Percentiles rank a stretch among this genome's conserved stretches.
Evolutionary conservation across 495 filamentous ascomycete genomes (phyloP).

Genomic region (Penicillium taxi): DNA sequence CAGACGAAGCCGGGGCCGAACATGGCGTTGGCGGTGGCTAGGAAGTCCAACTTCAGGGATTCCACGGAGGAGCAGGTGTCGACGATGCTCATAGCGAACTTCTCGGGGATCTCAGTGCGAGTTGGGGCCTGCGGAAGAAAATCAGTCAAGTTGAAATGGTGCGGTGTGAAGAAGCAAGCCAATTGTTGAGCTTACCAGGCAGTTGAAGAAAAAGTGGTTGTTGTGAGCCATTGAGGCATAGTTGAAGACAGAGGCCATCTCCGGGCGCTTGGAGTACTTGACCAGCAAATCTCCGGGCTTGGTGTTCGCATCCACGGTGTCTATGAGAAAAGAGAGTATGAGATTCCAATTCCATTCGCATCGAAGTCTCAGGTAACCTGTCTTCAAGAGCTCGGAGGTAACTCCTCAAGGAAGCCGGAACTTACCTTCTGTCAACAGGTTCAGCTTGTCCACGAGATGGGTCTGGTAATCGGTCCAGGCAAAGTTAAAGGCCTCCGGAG

Average conservation of each 20-base stretch:
- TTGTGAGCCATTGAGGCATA: conserved; percentile 92
- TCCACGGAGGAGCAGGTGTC: conserved; percentile 70
- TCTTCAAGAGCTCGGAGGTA: background rate
- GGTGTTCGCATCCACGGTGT: conserved; percentile 50
- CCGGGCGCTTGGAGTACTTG: conserved; percentile 67
- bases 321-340: conserved; percentile 12
- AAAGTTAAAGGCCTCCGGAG: conserved; percentile 55
- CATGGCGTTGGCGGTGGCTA: conserved; percentile 78
- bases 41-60: conserved; percentile 68
- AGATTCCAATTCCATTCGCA: conserved; percentile 1
- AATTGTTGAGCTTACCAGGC: conserved; percentile 51
- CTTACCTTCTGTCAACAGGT: conserved; percentile 64
- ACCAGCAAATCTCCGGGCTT: conserved; percentile 61
- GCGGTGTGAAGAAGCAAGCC: background rate
- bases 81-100: conserved; percentile 43
- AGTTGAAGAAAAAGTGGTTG: conserved; percentile 91
- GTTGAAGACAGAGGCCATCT: conserved; percentile 78
- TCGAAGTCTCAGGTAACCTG: background rate
- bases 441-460: conserved; percentile 64
- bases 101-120: conserved; percentile 43
- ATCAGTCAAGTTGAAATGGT: too few species aligned
- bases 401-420: conserved; percentile 10
- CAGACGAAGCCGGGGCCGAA: conserved; percentile 97
- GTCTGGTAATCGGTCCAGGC: conserved; percentile 80
- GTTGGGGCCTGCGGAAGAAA: conserved; percentile 33